Evolutionary conservation across 352 stramenopile genomes (phyloP).

Genomic region (Globisporangium lucens): DNA sequence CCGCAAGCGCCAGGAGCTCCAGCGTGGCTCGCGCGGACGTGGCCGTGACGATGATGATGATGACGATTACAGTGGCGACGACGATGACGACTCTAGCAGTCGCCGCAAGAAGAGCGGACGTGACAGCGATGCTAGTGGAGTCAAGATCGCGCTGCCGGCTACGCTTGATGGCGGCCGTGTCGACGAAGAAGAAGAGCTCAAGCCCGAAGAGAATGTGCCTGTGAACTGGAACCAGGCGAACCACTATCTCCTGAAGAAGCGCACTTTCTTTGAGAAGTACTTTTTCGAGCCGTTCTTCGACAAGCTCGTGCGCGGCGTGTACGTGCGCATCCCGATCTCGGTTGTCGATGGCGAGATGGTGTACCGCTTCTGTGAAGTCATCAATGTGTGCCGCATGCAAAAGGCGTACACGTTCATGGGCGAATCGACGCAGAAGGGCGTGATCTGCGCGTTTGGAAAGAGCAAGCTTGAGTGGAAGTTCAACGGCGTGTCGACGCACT

Average conservation of each 20-base stretch:
- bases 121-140: background rate
- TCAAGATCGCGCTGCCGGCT: slow-evolving; percentile 27
- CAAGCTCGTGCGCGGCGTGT: slow-evolving; percentile 71
- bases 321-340: slow-evolving; percentile 68
- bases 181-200: slow-evolving; percentile 43
- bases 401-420: slow-evolving; percentile 71
- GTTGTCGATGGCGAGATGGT: slow-evolving; percentile 75
- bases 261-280: slow-evolving; percentile 81
- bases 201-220: slow-evolving; percentile 64
- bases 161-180: slow-evolving; percentile 32
- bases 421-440: slow-evolving; percentile 62
- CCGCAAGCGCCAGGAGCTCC: slow-evolving; percentile 67
- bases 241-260: slow-evolving; percentile 71
- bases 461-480: slow-evolving; percentile 75
- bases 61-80: slow-evolving; percentile 38
- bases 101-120: slow-evolving; percentile 8
- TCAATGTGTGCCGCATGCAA: slow-evolving; percentile 55
- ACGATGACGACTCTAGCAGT: slow-evolving; percentile 3
- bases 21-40: slow-evolving; percentile 32
- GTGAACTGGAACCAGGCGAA: slow-evolving; percentile 77
- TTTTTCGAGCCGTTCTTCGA: slow-evolving; percentile 87
- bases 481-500: slow-evolving; percentile 66
- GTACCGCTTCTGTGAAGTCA: slow-evolving; percentile 82
- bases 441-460: slow-evolving; percentile 81
- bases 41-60: slow-evolving; percentile 39